Evolutionary conservation across 2,329 filamentous ascomycete species (phyloP).

Genomic region (Chaetomiaceae sp.): DNA sequence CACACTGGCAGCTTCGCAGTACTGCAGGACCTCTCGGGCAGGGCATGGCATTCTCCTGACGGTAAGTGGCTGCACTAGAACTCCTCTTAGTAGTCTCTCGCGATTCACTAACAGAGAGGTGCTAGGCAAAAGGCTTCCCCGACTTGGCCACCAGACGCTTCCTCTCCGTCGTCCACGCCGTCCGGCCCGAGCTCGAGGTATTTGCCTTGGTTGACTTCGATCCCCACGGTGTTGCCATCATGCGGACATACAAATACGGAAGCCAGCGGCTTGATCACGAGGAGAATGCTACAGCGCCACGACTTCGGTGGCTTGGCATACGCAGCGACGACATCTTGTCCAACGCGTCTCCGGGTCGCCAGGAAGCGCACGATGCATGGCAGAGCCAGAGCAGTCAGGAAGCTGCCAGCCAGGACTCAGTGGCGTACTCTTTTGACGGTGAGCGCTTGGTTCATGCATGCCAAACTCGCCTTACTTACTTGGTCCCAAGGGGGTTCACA

Average conservation of each 20-base stretch:
- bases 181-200: constrained; percentile 50
- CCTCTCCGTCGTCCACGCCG: constrained; percentile 48
- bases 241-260: constrained; percentile 68
- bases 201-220: constrained; percentile 69
- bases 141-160: constrained; percentile 68
- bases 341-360: not conserved
- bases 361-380: not conserved
- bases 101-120: too few relatives aligned
- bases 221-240: constrained; percentile 69
- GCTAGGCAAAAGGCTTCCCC: constrained; percentile 75
- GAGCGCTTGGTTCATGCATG: not conserved
- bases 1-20: constrained; percentile 54
- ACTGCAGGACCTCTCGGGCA: constrained; percentile 46
- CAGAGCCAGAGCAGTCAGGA: constrained; percentile 18
- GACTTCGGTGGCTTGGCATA: constrained; percentile 62
- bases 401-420: constrained; percentile 18
- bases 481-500: constrained; percentile 1
- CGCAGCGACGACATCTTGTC: constrained; percentile 39
- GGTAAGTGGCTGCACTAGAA: constrained; percentile 37
- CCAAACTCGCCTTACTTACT: not conserved
- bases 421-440: constrained; percentile 13
- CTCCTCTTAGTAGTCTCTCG: too few relatives aligned
- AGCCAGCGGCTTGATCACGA: constrained; percentile 62
- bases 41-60: constrained; percentile 65
- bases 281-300: constrained; percentile 43